Conservation (phyloP, 257 asterid genomes). For the Dorcoceras hygrometricum region DNA sequence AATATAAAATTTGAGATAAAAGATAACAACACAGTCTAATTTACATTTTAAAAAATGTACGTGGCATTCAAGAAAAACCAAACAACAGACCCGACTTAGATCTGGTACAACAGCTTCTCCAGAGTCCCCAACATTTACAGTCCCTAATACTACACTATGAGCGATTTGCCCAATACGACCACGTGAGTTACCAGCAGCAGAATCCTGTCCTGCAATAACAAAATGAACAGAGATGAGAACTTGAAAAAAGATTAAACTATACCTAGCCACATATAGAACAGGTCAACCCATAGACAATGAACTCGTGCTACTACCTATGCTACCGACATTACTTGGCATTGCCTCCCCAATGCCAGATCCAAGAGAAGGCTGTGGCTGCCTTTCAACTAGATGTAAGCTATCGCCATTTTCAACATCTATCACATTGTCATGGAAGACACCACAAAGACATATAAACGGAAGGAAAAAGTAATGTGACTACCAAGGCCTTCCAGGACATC, state of each 20-base stretch:
- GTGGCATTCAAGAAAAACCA: slow-evolving; percentile 8
- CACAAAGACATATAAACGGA: slow-evolving; percentile 7
- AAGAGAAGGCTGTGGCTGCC: slow-evolving; percentile 68
- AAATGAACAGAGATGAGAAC: slow-evolving; percentile 16
- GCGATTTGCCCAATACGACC: slow-evolving; percentile 74
- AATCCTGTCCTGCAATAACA: slow-evolving; percentile 56
- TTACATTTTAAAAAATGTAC: slow-evolving; percentile 9
- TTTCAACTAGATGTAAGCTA: slow-evolving; percentile 87
- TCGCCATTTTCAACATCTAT: slow-evolving; percentile 83
- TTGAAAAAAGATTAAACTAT: neutral
- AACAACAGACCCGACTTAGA: slow-evolving; percentile 64
- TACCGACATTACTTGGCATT: slow-evolving; percentile 40
- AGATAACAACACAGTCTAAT: neutral
- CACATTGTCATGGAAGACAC: slow-evolving; percentile 42
- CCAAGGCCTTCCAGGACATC: too few species aligned
- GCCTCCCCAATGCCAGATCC: slow-evolving; percentile 48
- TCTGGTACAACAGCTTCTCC: slow-evolving; percentile 72
- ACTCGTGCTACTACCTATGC: slow-evolving; percentile 44
- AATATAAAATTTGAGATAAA: slow-evolving; percentile 8
- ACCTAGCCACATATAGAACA: slow-evolving; percentile 7
- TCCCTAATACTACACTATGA: slow-evolving; percentile 80
- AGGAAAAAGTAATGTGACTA: too few species aligned
- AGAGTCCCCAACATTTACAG: slow-evolving; percentile 81
- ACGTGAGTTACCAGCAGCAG: slow-evolving; percentile 49
- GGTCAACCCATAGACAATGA: slow-evolving; percentile 2